Conservation (phyloP, 768 basidiomycete species). For the Leccinum obscurum region DNA sequence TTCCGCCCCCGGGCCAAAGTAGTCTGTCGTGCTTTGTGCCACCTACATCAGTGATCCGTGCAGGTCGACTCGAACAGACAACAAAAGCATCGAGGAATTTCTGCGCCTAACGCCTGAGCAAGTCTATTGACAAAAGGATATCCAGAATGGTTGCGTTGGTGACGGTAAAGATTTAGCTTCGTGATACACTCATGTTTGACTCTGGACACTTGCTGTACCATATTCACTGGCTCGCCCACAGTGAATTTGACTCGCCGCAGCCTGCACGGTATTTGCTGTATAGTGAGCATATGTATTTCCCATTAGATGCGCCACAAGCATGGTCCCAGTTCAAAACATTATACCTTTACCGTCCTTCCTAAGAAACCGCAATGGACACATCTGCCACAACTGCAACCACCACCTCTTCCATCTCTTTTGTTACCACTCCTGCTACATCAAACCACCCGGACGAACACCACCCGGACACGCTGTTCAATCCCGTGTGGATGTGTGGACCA, state of each 20-base stretch:
- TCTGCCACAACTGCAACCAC: background rate
- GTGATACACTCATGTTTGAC: background rate
- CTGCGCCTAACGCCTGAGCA: background rate
- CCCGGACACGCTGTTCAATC: conserved; percentile 31
- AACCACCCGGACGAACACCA: background rate
- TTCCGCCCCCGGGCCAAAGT: too few species aligned
- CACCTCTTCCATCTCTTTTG: background rate
- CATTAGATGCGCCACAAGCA: background rate
- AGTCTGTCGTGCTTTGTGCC: too few species aligned
- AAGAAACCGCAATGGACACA: background rate
- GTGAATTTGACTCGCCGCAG: background rate
- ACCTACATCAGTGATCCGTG: too few species aligned
- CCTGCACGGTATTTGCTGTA: background rate
- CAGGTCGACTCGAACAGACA: conserved; percentile 45
- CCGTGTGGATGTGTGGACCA: too few species aligned
- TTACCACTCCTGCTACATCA: background rate
- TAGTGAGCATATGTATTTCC: background rate
- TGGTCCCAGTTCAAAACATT: background rate
- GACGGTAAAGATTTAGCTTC: background rate
- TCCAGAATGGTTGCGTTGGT: background rate
- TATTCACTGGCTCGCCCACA: background rate
- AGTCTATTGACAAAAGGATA: background rate
- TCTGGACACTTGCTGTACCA: conserved; percentile 1
- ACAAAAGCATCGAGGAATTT: background rate
- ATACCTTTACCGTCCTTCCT: background rate